These are phyloP conservation scores for Acanthamoeba culbertsoni DNA, from an alignment of 208 protist genomes.

Conservation along the genomic window DNA sequence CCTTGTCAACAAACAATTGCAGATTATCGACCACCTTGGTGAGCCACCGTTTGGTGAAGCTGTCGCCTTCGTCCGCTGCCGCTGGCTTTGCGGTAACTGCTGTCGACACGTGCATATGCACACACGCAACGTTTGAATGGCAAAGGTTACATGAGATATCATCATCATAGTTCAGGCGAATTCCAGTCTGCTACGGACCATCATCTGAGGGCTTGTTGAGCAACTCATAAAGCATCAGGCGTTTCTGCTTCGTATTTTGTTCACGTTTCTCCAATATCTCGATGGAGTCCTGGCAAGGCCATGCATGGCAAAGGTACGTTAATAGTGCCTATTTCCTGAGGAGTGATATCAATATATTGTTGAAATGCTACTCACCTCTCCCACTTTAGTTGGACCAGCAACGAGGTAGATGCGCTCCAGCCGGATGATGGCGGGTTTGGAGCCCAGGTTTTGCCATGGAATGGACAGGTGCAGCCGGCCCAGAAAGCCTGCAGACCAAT, in stretches of 20 bases:
- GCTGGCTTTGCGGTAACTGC: neutral
- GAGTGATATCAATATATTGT: neutral
- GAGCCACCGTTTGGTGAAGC: conserved; percentile 4
- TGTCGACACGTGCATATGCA: neutral
- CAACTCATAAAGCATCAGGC: conserved; percentile 19
- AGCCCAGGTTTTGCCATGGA: conserved; percentile 40
- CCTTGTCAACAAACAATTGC: conserved; percentile 49
- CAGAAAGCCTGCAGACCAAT: neutral
- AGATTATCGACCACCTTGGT: conserved; percentile 49
- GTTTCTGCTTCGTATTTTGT: conserved; percentile 38
- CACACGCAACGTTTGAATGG: too few species aligned
- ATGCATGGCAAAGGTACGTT: neutral
- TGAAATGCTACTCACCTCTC: neutral
- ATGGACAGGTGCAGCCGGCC: conserved; percentile 41
- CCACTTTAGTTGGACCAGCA: neutral
- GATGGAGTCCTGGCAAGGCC: neutral
- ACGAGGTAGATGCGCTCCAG: conserved; percentile 36
- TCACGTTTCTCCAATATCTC: conserved; percentile 15
- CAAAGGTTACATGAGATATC: too few species aligned
- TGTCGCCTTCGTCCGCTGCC: neutral
- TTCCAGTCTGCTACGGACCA: too few species aligned
- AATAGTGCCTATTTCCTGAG: neutral
- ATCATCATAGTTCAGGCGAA: too few species aligned
- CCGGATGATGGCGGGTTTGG: conserved; percentile 12
- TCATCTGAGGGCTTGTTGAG: conserved; percentile 27